Conservation (phyloP, 2,329 filamentous ascomycete species). For the Talaromyces sp. region DNA sequence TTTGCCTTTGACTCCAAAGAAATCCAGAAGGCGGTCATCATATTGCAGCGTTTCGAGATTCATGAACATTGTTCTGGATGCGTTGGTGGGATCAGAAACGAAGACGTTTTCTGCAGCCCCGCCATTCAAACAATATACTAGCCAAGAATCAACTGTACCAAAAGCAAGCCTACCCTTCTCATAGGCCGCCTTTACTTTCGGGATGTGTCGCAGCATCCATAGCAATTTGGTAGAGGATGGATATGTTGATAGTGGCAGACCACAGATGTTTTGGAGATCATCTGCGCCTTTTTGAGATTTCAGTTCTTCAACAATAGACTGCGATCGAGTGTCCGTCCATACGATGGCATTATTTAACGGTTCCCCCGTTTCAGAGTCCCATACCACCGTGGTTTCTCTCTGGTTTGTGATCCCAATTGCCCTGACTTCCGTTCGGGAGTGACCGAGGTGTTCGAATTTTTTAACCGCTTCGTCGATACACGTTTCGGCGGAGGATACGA, state of each 20-base stretch:
- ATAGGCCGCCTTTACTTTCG: constrained; percentile 68
- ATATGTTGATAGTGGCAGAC: constrained; percentile 82
- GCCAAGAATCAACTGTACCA: constrained; percentile 84
- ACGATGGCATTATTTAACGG: constrained; percentile 80
- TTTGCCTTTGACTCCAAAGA: constrained; percentile 73
- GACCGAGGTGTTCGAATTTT: constrained; percentile 63
- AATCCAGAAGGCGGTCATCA: constrained; percentile 68
- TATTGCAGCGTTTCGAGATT: constrained; percentile 75
- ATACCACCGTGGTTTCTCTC: constrained; percentile 80
- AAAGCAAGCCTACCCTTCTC: constrained; percentile 73
- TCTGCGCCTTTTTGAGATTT: constrained; percentile 65
- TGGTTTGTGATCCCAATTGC: constrained; percentile 86
- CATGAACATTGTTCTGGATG: constrained; percentile 90
- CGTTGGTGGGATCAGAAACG: constrained; percentile 83
- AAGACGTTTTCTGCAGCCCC: constrained; percentile 63
- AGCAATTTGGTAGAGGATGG: constrained; percentile 79
- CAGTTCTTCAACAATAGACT: constrained; percentile 69
- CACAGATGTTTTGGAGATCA: constrained; percentile 65
- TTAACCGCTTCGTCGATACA: constrained; percentile 73
- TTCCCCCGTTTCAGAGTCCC: constrained; percentile 76
- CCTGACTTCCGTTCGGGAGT: constrained; percentile 62
- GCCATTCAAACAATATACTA: constrained; percentile 75
- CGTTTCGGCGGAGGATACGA: constrained; percentile 67
- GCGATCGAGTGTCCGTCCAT: constrained; percentile 83
- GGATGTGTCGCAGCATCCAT: constrained; percentile 73